Percentiles rank a stretch among this genome's conserved stretches.
phyloP scores from a whole-genome alignment of 148 eudicot genomes.

The Fallopia convolvulus region DNA sequence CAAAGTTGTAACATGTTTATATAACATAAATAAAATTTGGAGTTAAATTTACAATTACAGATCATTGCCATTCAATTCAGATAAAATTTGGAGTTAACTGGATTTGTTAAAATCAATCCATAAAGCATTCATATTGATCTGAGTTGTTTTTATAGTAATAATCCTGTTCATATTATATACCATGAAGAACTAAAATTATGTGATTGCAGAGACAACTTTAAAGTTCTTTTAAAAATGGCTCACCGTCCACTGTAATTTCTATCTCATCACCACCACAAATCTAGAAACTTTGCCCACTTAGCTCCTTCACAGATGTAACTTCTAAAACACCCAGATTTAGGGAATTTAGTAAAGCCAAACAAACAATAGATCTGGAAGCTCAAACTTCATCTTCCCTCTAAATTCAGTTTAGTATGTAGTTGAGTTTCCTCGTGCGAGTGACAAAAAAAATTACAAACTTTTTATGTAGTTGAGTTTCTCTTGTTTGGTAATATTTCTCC shows the following conservation, averaged over 20 bases:
- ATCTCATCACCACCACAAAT: slow-evolving; percentile 73
- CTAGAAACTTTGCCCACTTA: slow-evolving; percentile 62
- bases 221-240: slow-evolving; percentile 31
- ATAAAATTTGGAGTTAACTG: too few species aligned
- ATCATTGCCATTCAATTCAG: background rate
- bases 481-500: too few species aligned
- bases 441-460: background rate
- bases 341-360: background rate
- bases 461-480: background rate
- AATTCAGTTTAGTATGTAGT: background rate
- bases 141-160: too few species aligned
- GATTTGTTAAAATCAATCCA: too few species aligned
- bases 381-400: background rate
- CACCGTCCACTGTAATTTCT: slow-evolving; percentile 45
- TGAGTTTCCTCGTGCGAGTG: background rate
- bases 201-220: too few species aligned
- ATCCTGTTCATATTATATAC: too few species aligned
- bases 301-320: slow-evolving; percentile 42
- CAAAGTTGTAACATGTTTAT: background rate
- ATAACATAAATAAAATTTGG: background rate
- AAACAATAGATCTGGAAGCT: slow-evolving; percentile 1
- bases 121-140: too few species aligned
- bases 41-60: too few species aligned
- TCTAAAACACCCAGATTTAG: slow-evolving; percentile 12
- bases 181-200: too few species aligned